These are phyloP conservation scores for Penicillium sp. DNA, from an alignment of 2,329 filamentous ascomycete species.

Conservation along the genomic window DNA sequence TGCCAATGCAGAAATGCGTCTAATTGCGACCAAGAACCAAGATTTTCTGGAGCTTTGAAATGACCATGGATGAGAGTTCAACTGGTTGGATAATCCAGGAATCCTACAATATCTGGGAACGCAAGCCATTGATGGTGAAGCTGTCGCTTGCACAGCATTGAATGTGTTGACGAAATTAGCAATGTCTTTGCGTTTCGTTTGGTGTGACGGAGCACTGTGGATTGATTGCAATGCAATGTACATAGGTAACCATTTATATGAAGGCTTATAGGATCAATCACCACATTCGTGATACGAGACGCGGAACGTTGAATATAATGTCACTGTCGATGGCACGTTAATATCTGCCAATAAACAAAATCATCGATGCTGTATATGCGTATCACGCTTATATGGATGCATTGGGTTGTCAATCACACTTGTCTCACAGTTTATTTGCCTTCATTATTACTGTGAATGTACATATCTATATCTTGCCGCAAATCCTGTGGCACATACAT, in stretches of 20 bases:
- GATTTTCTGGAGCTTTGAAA: constrained; percentile 17
- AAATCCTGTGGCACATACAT: neutral
- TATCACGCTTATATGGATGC: neutral
- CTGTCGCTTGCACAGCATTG: constrained; percentile 7
- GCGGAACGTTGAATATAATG: neutral
- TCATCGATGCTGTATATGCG: neutral
- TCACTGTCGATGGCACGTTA: too few relatives aligned
- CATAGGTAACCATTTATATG: neutral
- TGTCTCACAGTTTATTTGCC: neutral
- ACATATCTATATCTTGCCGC: neutral
- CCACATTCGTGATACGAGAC: neutral
- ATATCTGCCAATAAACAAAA: neutral
- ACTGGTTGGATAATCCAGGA: constrained; percentile 21
- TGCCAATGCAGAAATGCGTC: constrained; percentile 34
- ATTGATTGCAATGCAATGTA: neutral
- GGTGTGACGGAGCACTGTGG: neutral
- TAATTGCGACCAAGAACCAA: constrained; percentile 22
- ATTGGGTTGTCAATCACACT: neutral
- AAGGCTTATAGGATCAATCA: neutral
- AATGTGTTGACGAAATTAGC: neutral
- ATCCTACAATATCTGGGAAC: constrained; percentile 21
- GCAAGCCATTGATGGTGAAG: constrained; percentile 18
- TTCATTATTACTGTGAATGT: too few relatives aligned
- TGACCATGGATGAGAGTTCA: constrained; percentile 7
- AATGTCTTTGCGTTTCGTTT: neutral